These are phyloP conservation scores for Berberis thunbergii DNA, from an alignment of 164 flowering plant genomes.

Conservation along the genomic window DNA sequence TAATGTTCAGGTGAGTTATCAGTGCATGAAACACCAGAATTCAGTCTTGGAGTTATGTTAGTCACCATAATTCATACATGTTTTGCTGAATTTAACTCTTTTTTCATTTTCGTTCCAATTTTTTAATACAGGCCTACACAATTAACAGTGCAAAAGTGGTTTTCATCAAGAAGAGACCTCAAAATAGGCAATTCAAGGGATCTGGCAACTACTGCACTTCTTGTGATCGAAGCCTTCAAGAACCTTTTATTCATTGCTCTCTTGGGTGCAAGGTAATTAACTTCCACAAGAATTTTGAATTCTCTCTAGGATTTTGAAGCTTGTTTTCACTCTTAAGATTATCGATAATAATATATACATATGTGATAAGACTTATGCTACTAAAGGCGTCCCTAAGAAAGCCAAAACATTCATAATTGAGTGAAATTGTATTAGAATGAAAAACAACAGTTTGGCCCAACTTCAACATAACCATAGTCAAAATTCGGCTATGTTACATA, in stretches of 20 bases:
- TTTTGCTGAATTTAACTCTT: not conserved
- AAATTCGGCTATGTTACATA: too few species aligned
- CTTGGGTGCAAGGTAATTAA: conserved; percentile 86
- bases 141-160: conserved; percentile 89
- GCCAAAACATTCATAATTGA: too few species aligned
- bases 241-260: conserved; percentile 86
- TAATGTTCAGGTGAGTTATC: conserved; percentile 57
- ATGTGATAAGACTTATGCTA: too few species aligned
- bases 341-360: too few species aligned
- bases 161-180: conserved; percentile 92
- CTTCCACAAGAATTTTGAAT: not conserved
- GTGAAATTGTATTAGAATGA: too few species aligned
- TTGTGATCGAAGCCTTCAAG: conserved; percentile 89
- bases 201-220: conserved; percentile 80
- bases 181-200: conserved; percentile 86
- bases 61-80: not conserved
- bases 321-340: too few species aligned
- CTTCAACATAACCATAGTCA: too few species aligned
- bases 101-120: not conserved
- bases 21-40: not conserved
- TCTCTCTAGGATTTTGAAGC: not conserved
- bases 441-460: too few species aligned
- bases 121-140: conserved; percentile 55
- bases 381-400: too few species aligned
- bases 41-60: not conserved